Percentiles rank a stretch among this genome's conserved stretches.
Evolutionary conservation across 805 yeast species (phyloP).

Genomic region (Zygosaccharomyces rouxii): DNA sequence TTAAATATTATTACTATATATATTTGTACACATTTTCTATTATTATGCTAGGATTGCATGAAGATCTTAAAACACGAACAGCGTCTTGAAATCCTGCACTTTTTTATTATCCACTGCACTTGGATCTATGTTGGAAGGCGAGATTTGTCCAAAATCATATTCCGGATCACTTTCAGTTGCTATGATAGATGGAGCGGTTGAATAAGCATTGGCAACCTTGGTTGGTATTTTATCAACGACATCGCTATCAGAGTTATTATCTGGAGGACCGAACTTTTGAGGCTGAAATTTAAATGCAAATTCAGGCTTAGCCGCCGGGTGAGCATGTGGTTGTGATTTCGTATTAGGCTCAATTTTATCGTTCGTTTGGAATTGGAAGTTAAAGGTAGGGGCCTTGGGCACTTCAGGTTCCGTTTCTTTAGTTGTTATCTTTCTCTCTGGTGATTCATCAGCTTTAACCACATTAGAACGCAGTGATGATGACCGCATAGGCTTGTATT

Average conservation of each 20-base stretch:
- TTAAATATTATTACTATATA: background rate
- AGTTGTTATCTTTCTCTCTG: conserved; percentile 6
- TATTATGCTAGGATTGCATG: background rate
- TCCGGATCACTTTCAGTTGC: background rate
- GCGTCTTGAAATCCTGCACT: conserved; percentile 21
- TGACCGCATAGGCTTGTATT: conserved; percentile 38
- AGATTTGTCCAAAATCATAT: conserved; percentile 22
- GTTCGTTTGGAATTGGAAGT: conserved; percentile 8
- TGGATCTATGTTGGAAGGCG: conserved; percentile 17
- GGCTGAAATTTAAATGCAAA: background rate
- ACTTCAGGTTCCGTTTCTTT: conserved; percentile 1
- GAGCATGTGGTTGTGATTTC: conserved; percentile 2
- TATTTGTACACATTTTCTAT: background rate
- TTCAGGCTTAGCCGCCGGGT: background rate
- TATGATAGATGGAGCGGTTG: background rate
- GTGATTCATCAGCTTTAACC: conserved; percentile 21
- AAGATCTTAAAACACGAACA: conserved; percentile 20
- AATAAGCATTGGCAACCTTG: background rate
- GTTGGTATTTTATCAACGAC: background rate
- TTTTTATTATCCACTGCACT: conserved; percentile 17
- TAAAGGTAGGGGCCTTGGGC: conserved; percentile 12
- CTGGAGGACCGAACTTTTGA: background rate
- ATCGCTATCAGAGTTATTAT: conserved; percentile 3
- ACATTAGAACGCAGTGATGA: conserved; percentile 37
- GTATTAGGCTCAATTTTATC: conserved; percentile 6